Evolutionary conservation across 2,329 filamentous ascomycete genomes (phyloP), one percentile per base, ranked within the genome.

Genomic region (Colletotrichum viniferum): DNA sequence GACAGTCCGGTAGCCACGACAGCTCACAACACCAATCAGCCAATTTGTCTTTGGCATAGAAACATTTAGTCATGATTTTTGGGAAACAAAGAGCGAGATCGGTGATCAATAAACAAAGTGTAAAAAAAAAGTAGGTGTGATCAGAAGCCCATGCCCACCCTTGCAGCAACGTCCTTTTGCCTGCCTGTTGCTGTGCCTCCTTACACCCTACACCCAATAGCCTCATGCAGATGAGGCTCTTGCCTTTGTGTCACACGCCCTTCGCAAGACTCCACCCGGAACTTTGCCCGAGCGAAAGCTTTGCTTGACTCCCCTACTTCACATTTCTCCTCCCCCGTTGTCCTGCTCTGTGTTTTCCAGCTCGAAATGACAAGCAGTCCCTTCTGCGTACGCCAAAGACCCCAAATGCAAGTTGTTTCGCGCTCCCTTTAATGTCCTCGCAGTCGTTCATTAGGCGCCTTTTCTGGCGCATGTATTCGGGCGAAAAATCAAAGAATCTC

Each of bases 381-480:
- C 67, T 76, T 77, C 72, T 77, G 75, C 72, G 55, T 77, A 71
- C 75, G 72, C 75, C 75, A 56, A 77, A 72, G 62, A 69, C 65
- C 72, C 75, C 72, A 77, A 69, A 76, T 75, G 68, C 71, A 76
- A 76, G 63, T 26, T 71, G n/a, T 71, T 64, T 75, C 48, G 63
- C 73, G 69, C 70, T 52, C 34, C 58, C 71, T 58, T 66, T 36
- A 43, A 60, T 76, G 70, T 64, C 64, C 70, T 28, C 43, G 58
- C 58, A 21, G 69, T 73, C 58, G 73, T 73, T 73, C 24, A 76
- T 76, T 76, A 76, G 30, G 63, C 63, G 64, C 64, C 55, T 67
- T 55, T 69, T 58, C 13, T 52, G n/a, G 64, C 73, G 64, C 38
- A 30, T 76, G 64, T 75, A 68, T 76, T 56, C 30, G 58, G 34